phyloP scores from a whole-genome alignment of 2,329 filamentous ascomycete species.

The Ophiostoma sp. region DNA sequence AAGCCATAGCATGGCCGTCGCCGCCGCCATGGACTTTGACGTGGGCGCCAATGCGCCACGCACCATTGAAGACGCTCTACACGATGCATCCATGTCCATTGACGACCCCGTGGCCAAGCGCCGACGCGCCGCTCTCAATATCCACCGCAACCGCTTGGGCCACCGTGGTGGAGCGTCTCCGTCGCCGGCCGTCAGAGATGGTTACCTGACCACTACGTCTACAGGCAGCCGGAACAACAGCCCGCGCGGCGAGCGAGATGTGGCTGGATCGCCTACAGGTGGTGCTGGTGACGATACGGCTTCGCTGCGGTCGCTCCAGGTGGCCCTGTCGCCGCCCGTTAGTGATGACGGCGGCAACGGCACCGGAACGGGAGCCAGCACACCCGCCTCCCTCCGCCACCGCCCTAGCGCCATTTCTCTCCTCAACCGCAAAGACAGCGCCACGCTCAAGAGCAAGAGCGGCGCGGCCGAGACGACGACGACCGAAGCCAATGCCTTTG shows the following conservation, averaged over 20 bases:
- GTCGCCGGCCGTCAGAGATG: slow-evolving; percentile 34
- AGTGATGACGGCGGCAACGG: background rate
- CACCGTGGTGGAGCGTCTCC: slow-evolving; percentile 41
- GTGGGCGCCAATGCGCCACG: slow-evolving; percentile 42
- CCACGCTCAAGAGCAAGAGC: slow-evolving; percentile 44
- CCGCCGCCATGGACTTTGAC: slow-evolving; percentile 40
- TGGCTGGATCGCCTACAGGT: slow-evolving; percentile 31
- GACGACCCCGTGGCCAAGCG: slow-evolving; percentile 63
- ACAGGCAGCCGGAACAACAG: slow-evolving; percentile 32
- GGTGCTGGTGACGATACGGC: slow-evolving; percentile 28
- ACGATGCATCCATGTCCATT: slow-evolving; percentile 89
- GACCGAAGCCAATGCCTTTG: slow-evolving; percentile 60
- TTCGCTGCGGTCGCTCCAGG: slow-evolving; percentile 34
- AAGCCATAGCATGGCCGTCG: slow-evolving; percentile 29
- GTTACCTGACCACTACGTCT: slow-evolving; percentile 29
- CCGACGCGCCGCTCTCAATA: slow-evolving; percentile 53
- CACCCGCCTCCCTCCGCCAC: slow-evolving; percentile 46
- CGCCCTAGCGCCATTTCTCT: slow-evolving; percentile 61
- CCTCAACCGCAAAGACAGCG: slow-evolving; percentile 57
- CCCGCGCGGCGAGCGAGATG: slow-evolving; percentile 29
- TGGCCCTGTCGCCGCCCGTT: slow-evolving; percentile 39
- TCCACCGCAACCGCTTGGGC: slow-evolving; percentile 48
- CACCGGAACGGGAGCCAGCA: background rate
- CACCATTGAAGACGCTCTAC: slow-evolving; percentile 84
- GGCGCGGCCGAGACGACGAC: slow-evolving; percentile 60